A percentile compares a stretch with the other conserved stretches of the same genome.
These are phyloP conservation scores for Colletotrichum acutatum DNA, from an alignment of 2,329 filamentous ascomycete genomes.

Conservation along the genomic window DNA sequence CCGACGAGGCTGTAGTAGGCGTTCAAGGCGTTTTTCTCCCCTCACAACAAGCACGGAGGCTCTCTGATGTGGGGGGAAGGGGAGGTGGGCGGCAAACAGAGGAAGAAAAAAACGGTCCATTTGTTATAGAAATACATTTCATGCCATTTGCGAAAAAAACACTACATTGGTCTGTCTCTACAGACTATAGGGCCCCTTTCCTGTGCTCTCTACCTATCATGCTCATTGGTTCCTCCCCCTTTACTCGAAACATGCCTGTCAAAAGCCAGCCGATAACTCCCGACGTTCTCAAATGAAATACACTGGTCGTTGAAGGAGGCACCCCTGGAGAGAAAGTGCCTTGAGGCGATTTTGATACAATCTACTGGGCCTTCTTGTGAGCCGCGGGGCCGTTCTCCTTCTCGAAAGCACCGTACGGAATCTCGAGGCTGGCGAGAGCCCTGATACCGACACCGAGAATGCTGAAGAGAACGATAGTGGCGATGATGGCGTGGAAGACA, in stretches of 20 bases:
- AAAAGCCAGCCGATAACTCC: constrained; percentile 35
- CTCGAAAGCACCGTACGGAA: constrained; percentile 94
- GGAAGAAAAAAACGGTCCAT: constrained; percentile 23
- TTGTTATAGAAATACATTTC: constrained; percentile 31
- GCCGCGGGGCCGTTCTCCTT: constrained; percentile 93
- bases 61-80: neutral
- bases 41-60: neutral
- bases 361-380: constrained; percentile 91
- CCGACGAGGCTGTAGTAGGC: neutral
- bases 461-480: constrained; percentile 75
- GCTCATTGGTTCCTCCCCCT: neutral
- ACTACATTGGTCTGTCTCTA: neutral
- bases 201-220: constrained; percentile 6
- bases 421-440: constrained; percentile 83
- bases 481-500: constrained; percentile 87
- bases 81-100: constrained; percentile 14
- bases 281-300: constrained; percentile 25
- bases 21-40: constrained; percentile 32
- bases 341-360: constrained; percentile 42
- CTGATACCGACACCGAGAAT: constrained; percentile 84
- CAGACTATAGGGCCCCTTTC: neutral
- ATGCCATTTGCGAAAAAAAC: constrained; percentile 28
- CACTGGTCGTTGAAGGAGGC: constrained; percentile 5
- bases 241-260: constrained; percentile 26
- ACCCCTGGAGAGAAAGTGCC: neutral